phyloP scores from a whole-genome alignment of 495 filamentous ascomycete species.

The Penicillium crystallinum region DNA sequence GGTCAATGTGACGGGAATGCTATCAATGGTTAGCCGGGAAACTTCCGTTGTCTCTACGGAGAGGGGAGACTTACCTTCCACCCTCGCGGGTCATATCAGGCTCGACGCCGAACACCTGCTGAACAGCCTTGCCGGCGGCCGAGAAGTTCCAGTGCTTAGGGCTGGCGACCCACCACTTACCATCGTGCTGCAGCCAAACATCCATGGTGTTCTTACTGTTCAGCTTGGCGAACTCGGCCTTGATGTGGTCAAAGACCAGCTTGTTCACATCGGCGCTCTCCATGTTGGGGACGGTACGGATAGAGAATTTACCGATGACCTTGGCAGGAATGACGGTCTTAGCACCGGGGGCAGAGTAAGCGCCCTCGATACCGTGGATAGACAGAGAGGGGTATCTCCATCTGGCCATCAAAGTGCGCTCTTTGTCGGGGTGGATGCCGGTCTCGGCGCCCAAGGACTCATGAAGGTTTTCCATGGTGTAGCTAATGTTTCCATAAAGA shows the following conservation, averaged over 20 bases:
- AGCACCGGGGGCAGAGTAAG: slow-evolving; percentile 86
- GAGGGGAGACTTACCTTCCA: slow-evolving; percentile 56
- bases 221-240: slow-evolving; percentile 74
- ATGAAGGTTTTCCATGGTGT: slow-evolving; percentile 92
- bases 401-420: slow-evolving; percentile 84
- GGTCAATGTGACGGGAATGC: slow-evolving; percentile 93
- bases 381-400: slow-evolving; percentile 94
- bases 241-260: slow-evolving; percentile 73
- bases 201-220: slow-evolving; percentile 86
- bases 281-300: slow-evolving; percentile 97
- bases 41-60: neutral
- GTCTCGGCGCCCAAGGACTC: slow-evolving; percentile 85
- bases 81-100: slow-evolving; percentile 96
- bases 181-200: slow-evolving; percentile 74
- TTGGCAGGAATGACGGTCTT: slow-evolving; percentile 99
- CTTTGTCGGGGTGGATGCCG: slow-evolving; percentile 77
- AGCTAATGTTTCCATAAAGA: slow-evolving; percentile 80
- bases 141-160: slow-evolving; percentile 98
- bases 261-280: slow-evolving; percentile 81
- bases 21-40: slow-evolving; percentile 31
- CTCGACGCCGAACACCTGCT: slow-evolving; percentile 85
- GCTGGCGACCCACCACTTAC: slow-evolving; percentile 97
- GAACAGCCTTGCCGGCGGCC: slow-evolving; percentile 85
- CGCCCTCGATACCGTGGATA: slow-evolving; percentile 94
- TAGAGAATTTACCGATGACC: slow-evolving; percentile 96